Evolutionary conservation across 306 rosid species (phyloP).

Genomic region (Trichosanthes truncata): DNA sequence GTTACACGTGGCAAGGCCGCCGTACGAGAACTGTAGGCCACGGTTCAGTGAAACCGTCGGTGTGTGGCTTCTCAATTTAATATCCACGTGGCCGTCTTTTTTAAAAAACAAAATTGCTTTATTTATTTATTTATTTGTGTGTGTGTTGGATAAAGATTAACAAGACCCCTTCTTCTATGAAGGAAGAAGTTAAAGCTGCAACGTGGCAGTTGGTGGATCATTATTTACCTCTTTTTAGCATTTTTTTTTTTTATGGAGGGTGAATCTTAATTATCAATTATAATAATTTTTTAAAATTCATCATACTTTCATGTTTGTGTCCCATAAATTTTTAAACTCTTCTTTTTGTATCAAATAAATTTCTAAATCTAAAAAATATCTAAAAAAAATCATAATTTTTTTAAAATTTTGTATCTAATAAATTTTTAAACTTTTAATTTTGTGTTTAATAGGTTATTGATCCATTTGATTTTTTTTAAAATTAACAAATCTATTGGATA

Average conservation of each 20-base stretch:
- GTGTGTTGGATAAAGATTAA: not conserved
- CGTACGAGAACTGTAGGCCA: constrained; percentile 1
- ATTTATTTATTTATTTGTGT: not conserved
- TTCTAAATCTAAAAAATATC: no score
- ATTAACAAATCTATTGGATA: no score
- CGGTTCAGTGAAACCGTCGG: constrained; percentile 1
- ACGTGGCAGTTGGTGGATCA: not conserved
- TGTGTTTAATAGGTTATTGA: no score
- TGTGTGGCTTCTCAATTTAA: constrained; percentile 4
- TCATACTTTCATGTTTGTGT: no score
- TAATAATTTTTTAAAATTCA: no score
- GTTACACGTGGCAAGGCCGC: constrained; percentile 2
- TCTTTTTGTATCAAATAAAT: no score
- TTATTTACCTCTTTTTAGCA: not conserved
- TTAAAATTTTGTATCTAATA: no score
- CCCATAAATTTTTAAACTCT: no score
- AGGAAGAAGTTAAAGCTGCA: not conserved
- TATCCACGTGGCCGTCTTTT: not conserved
- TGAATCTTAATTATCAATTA: no score
- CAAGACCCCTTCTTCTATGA: not conserved
- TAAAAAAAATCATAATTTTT: no score
- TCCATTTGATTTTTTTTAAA: no score
- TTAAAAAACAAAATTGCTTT: not conserved
- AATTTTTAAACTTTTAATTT: no score
- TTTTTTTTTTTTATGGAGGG: not conserved